Evolutionary conservation across 441 rosid genomes (phyloP), one percentile per base, ranked within the genome.

Genomic region (Arabidopsis hybrid): DNA sequence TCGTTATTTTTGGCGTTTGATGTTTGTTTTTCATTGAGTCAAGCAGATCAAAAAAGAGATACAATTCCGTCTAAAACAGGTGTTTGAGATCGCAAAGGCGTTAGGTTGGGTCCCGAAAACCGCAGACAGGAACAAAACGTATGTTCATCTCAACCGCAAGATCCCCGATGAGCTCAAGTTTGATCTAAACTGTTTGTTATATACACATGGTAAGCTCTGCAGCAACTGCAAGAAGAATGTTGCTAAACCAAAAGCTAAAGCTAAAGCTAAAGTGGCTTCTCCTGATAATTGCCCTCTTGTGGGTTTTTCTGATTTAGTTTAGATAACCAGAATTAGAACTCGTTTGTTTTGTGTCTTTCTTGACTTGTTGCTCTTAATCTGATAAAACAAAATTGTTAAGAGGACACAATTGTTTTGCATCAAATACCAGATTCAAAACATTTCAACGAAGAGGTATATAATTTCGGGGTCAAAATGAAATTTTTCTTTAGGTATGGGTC

Each of bases 31-130:
- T 18, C 34, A 10, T 29, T 50, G 55, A 17, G 14, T 26, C 11
- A n/a, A 43, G 43, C 7, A 3, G 46, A 56, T 62, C 0, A 17
- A 26, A 32, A 59, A 2, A 34, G 51, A 69, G 36, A 31, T 7
- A 42, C 0, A 3, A 53, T 46, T 35, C 59, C 10, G 49, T 60
- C 10, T 69, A 38, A 29, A 60, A 69, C 83, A 93, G 98, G 97
- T 90, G 10, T 90, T 87, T 70, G 96, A 93, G 89, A 91, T 93
- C 61, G 71, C 95, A 35, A 91, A 89, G 82, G 83, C 87, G 50
- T 78, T 91, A 56, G 95, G 95, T 31, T 93, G 98, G 98, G 85
- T 93, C 8, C 98, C 98, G 18, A 59, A 82, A 70, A 74, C 51
- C 18, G 93, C 92, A 6, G 94, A 92, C 78, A 85, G 89, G 80